Conservation (phyloP, 805 yeast species). For the Alloascoidea hylecoeti region DNA sequence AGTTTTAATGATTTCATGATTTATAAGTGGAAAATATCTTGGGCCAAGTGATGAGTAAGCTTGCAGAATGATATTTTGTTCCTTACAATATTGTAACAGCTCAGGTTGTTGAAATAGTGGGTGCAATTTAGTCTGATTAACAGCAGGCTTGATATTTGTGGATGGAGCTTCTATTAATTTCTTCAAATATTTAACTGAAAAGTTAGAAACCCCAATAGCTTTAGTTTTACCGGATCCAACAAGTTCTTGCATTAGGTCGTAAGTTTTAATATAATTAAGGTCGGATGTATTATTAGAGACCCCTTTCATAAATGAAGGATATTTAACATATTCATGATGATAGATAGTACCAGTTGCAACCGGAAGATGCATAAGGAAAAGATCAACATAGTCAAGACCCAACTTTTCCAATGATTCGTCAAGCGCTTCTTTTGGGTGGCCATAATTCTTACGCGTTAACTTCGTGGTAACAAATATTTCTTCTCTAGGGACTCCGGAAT, state of each 20-base stretch:
- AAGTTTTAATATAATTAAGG: slow-evolving; percentile 30
- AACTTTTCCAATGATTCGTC: slow-evolving; percentile 34
- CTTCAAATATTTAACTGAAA: slow-evolving; percentile 36
- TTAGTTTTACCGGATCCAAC: slow-evolving; percentile 36
- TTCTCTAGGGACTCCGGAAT: slow-evolving; percentile 25
- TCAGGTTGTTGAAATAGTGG: slow-evolving; percentile 56
- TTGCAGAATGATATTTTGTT: slow-evolving; percentile 41
- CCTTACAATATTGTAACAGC: slow-evolving; percentile 34
- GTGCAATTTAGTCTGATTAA: slow-evolving; percentile 67
- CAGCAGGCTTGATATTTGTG: slow-evolving; percentile 48
- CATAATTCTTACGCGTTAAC: slow-evolving; percentile 29
- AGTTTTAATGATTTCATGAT: slow-evolving; percentile 35
- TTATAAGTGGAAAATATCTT: slow-evolving; percentile 46
- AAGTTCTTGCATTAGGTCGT: slow-evolving; percentile 48
- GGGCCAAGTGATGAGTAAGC: slow-evolving; percentile 76
- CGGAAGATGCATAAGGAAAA: slow-evolving; percentile 62
- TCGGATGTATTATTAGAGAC: not conserved
- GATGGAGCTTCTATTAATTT: slow-evolving; percentile 31
- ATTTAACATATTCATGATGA: slow-evolving; percentile 4
- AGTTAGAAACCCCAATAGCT: slow-evolving; percentile 71
- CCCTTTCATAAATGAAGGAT: not conserved
- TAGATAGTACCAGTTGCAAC: slow-evolving; percentile 16
- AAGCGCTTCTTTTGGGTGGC: slow-evolving; percentile 30
- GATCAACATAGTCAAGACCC: slow-evolving; percentile 47
- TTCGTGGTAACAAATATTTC: slow-evolving; percentile 53